Evolutionary conservation across 1,284 basidiomycete species (phyloP), one percentile per base, ranked within the genome.

Genomic region (Leucoagaricus sp.): DNA sequence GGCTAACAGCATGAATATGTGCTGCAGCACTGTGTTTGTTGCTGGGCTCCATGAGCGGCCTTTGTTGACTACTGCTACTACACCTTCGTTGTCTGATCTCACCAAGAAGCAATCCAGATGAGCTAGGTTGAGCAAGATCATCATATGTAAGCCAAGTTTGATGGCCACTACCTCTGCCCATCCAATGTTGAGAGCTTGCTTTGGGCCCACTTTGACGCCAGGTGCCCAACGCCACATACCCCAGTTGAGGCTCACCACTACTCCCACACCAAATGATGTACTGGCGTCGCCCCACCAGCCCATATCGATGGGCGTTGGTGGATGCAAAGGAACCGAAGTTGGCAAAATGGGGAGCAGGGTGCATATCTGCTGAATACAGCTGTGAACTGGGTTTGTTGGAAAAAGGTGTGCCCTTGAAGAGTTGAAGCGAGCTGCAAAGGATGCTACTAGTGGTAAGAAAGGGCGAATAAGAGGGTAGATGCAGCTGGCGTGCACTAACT

Each of bases 221-320:
- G 58, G 55, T 1, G 68, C 64, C 65, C 65, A 75, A 1, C 26
- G 28, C 75, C 75, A 76, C 0, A 65, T 64, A 0, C 58, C 68
- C 69, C 70, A 76, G 34, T 60, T 57, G 0, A 31, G 36, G 1
- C 65, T 62, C 1, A 78, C 53, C 0, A 71, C 64, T 0, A 77
- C 57, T 0, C 75, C 75, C 12, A 77, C 68, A 0, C 76, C 74
- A 53, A 71, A 76, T 0, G 70, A 74, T 0, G 72, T 66, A 61
- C 72, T 75, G 0, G 75, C 72, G 58, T 76, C 72, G 7, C 69
- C 74, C 72, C 71, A 77, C 69, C 71, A 74, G 17, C 59, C 58
- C 1, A 72, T 17, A 60, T 74, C 69, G n/a, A n/a, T n/a, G n/a
- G n/a, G n/a, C n/a, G n/a, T n/a, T n/a, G n/a, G n/a, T n/a, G n/a